A percentile compares a stretch with the other conserved stretches of the same genome.
Conservation (phyloP, 306 rosid species). For the Gleditsia sinensis region DNA sequence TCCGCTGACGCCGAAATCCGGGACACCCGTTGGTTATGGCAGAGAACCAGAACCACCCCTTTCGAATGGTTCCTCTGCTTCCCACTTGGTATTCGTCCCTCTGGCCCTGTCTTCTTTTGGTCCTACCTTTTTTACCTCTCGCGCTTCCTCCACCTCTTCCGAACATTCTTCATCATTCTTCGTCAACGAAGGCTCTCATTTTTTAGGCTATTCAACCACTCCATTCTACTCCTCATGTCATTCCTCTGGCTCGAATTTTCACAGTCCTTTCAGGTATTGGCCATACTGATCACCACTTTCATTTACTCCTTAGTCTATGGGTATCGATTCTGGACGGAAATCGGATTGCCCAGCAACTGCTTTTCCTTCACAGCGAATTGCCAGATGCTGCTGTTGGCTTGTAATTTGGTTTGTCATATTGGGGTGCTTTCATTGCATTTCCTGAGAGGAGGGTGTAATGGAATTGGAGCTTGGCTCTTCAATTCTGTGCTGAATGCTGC, state of each 20-base stretch:
- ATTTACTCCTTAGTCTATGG: conserved; percentile 55
- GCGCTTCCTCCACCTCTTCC: conserved; percentile 60
- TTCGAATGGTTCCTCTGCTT: conserved; percentile 84
- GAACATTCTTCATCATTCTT: conserved; percentile 58
- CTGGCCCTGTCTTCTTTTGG: conserved; percentile 87
- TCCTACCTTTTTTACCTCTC: conserved; percentile 75
- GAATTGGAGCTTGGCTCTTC: conserved; percentile 76
- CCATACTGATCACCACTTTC: conserved; percentile 51
- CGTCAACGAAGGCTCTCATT: conserved; percentile 52
- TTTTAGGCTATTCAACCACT: conserved; percentile 54
- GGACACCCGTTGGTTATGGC: conserved; percentile 83
- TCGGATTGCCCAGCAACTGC: conserved; percentile 50
- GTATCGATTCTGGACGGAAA: conserved; percentile 57
- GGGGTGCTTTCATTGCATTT: conserved; percentile 65
- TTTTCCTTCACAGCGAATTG: conserved; percentile 45
- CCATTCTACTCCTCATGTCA: conserved; percentile 51
- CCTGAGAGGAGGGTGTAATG: conserved; percentile 78
- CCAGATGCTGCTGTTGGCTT: conserved; percentile 44
- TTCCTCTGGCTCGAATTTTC: conserved; percentile 84
- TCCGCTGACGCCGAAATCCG: conserved; percentile 64
- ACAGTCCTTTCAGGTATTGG: conserved; percentile 69
- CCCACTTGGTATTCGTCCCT: conserved; percentile 73
- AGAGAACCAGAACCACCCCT: conserved; percentile 53
- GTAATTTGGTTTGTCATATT: conserved; percentile 60
- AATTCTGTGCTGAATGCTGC: conserved; percentile 57